These are phyloP conservation scores for Sporisorium graminicola DNA, from an alignment of 1,284 basidiomycete species.

Conservation along the genomic window DNA sequence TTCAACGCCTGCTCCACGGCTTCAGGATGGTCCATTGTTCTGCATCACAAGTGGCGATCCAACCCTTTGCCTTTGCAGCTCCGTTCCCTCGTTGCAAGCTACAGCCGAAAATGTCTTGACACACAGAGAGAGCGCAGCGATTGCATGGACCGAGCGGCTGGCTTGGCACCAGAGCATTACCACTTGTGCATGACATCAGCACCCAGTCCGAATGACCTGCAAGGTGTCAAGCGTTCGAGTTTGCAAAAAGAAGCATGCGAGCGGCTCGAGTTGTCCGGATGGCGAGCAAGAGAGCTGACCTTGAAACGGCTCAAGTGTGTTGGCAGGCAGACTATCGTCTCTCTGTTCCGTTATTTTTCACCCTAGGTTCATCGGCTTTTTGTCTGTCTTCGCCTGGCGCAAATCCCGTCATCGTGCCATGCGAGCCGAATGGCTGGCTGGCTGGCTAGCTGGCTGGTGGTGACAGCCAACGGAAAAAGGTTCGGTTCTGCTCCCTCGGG, in stretches of 20 bases:
- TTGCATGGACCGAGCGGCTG: not conserved
- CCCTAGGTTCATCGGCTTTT: not conserved
- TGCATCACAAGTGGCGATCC: not conserved
- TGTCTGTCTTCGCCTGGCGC: not conserved
- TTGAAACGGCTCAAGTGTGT: not conserved
- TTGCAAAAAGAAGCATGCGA: not conserved
- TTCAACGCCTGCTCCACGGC: not conserved
- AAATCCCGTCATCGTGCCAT: not conserved
- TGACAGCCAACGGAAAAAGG: not conserved
- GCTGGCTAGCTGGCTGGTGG: not conserved
- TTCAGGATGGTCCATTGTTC: not conserved
- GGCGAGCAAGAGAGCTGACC: not conserved
- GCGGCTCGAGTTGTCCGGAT: not conserved
- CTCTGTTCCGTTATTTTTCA: not conserved
- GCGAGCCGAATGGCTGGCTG: not conserved
- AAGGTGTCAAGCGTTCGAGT: not conserved
- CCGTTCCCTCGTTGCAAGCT: not conserved
- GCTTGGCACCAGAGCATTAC: not conserved
- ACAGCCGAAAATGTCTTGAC: not conserved
- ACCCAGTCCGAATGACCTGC: not conserved
- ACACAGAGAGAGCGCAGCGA: too few species aligned
- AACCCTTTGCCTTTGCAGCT: not conserved
- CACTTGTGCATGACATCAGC: not conserved
- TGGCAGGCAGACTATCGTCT: not conserved
- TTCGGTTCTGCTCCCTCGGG: not conserved